Evolutionary conservation across 2,329 filamentous ascomycete species (phyloP).

Genomic region (Pyricularia sp.): DNA sequence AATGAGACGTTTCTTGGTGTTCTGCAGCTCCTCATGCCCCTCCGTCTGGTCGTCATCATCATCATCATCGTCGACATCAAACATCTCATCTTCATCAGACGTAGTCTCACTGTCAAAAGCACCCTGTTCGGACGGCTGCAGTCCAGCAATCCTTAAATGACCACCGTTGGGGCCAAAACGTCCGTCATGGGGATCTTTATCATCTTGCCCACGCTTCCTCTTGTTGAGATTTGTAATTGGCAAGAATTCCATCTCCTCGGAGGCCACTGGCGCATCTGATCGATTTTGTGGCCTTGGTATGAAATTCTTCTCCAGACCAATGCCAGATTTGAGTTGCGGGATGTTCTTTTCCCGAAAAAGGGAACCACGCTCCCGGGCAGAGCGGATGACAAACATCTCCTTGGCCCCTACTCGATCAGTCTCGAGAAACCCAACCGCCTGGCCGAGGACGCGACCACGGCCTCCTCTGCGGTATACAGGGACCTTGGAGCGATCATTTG

Average conservation of each 20-base stretch:
- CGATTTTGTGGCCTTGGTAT: background rate
- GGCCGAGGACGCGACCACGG: slow-evolving; percentile 62
- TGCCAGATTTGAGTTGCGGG: slow-evolving; percentile 21
- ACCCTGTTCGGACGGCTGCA: slow-evolving; percentile 45
- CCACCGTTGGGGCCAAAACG: slow-evolving; percentile 33
- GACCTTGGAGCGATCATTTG: slow-evolving; percentile 60
- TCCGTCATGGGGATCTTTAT: slow-evolving; percentile 7
- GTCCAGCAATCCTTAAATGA: slow-evolving; percentile 53
- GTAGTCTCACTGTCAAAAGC: slow-evolving; percentile 38
- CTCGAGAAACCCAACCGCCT: slow-evolving; percentile 46
- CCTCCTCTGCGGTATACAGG: slow-evolving; percentile 64
- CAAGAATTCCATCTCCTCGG: slow-evolving; percentile 35
- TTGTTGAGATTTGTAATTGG: slow-evolving; percentile 33
- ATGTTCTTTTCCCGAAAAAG: slow-evolving; percentile 30
- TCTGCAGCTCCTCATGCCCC: slow-evolving; percentile 21
- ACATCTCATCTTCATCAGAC: slow-evolving; percentile 15
- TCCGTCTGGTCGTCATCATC: slow-evolving; percentile 13
- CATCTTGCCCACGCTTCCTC: slow-evolving; percentile 26
- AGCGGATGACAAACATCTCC: slow-evolving; percentile 42
- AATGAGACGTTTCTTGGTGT: slow-evolving; percentile 42
- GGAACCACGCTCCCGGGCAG: slow-evolving; percentile 31
- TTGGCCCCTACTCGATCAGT: slow-evolving; percentile 58
- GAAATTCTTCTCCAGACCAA: slow-evolving; percentile 24
- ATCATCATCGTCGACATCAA: slow-evolving; percentile 18
- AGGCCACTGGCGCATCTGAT: background rate